Evolutionary conservation across 78 protist genomes (phyloP), one percentile per base, ranked within the genome.

Genomic region (Bodo saltans): DNA sequence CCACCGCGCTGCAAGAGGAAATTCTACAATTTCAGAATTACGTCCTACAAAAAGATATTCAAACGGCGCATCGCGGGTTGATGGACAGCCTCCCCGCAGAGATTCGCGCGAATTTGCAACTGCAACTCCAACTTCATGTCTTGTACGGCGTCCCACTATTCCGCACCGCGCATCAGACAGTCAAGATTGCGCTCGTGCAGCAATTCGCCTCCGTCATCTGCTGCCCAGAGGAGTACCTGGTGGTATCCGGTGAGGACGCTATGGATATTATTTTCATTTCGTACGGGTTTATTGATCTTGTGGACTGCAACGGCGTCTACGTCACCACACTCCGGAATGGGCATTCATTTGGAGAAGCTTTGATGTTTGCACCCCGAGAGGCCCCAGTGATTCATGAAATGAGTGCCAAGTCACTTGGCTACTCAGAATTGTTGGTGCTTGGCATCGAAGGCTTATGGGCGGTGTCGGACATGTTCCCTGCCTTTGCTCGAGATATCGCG

Each of bases 221-320:
- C 37, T 52, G 34, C 37, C 85, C 85, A 25, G 53, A 81, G 40
- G 74, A 69, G 29, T 81, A 81, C 72, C 32, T 81, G 47, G 52
- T 81, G 27, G 29, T 34, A 28, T 41, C 40, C 30, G 85, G 85
- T 3, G 85, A 81, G 67, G 73, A 38, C 2, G 85, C 75, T 29
- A 28, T 25, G 42, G 73, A 2, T 27, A 68, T 68, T 72, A 68
- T 26, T 27, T 81, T 81, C n/a, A 3, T 81, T 26, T 26, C 74
- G 34, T 70, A 39, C 26, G 85, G 85, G 42, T 33, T 69, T 12
- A 11, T 39, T 27, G 74, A 60, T 67, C 70, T 81, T 26, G 53
- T 79, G 34, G n/a, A n/a, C n/a, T n/a, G n/a, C n/a, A n/a, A n/a
- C n/a, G n/a, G n/a, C n/a, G n/a, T n/a, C n/a, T n/a, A n/a, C n/a